These are phyloP conservation scores for Hygrocybe coccinea DNA, from an alignment of 768 basidiomycete species.

Conservation along the genomic window DNA sequence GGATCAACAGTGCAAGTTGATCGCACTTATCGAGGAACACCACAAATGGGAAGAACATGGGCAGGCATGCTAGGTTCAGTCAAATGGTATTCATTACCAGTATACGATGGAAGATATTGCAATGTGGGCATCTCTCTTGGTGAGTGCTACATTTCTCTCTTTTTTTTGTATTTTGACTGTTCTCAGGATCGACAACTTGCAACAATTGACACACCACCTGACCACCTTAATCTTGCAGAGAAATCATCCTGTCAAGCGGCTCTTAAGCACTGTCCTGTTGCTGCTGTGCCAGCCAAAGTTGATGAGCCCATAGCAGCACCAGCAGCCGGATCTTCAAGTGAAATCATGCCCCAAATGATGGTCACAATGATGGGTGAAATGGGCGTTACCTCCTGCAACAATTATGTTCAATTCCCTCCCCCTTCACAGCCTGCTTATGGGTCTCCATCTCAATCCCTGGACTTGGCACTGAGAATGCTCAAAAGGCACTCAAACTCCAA, in stretches of 20 bases:
- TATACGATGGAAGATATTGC: constrained; percentile 6
- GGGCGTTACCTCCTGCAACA: background rate
- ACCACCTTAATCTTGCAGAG: background rate
- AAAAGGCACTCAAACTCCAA: background rate
- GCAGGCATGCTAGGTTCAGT: constrained; percentile 2
- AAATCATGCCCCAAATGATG: background rate
- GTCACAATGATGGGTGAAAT: background rate
- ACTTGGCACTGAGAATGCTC: background rate
- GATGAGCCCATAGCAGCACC: too few relatives aligned
- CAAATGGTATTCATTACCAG: constrained; percentile 1
- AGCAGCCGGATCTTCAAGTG: background rate
- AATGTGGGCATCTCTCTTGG: constrained; percentile 1
- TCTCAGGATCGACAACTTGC: constrained; percentile 1
- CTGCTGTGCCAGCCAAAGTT: background rate
- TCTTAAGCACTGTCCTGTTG: background rate
- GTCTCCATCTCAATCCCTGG: background rate
- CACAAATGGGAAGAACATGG: background rate
- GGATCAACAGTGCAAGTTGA: background rate
- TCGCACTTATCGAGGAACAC: background rate
- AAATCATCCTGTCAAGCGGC: background rate
- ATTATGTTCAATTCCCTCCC: background rate
- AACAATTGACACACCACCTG: background rate
- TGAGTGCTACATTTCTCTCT: background rate
- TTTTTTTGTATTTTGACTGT: background rate
- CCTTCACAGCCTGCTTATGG: background rate